These are phyloP conservation scores for Stagonosporopsis cucurbitacearum DNA, from an alignment of 2,329 filamentous ascomycete species.

Conservation along the genomic window DNA sequence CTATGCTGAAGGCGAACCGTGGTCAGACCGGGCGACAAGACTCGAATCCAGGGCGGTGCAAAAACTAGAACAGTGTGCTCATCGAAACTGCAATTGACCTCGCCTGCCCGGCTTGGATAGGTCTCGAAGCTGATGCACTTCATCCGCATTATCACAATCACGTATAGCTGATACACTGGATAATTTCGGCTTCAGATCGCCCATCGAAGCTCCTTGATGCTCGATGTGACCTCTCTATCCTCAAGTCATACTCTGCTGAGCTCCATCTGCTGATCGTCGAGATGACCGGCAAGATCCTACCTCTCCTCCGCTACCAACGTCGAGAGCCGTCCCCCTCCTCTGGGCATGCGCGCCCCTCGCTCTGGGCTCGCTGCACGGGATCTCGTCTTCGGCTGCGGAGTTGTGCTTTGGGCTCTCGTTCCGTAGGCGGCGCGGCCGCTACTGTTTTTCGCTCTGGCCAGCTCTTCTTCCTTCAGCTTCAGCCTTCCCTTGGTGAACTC, in stretches of 20 bases:
- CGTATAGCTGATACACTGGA: not conserved
- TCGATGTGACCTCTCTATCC: not conserved
- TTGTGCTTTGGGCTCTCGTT: constrained; percentile 38
- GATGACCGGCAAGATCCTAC: not conserved
- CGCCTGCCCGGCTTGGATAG: not conserved
- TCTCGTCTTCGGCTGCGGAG: constrained; percentile 36
- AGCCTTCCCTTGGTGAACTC: constrained; percentile 22
- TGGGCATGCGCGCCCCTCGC: not conserved
- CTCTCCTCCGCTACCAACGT: constrained; percentile 7
- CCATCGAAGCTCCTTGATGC: not conserved
- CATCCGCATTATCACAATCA: not conserved
- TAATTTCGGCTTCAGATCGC: too few relatives aligned
- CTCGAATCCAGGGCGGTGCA: not conserved
- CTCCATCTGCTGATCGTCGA: not conserved
- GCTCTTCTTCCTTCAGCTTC: constrained; percentile 33
- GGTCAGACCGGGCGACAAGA: too few relatives aligned
- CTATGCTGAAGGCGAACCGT: too few relatives aligned
- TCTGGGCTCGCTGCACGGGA: constrained; percentile 40
- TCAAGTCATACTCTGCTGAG: not conserved
- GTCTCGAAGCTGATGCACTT: not conserved
- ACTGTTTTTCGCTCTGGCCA: constrained; percentile 24
- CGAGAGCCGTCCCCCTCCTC: constrained; percentile 4
- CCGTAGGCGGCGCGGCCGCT: constrained; percentile 32
- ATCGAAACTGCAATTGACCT: not conserved
- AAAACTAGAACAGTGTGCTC: not conserved